Evolutionary conservation across 306 rosid species (phyloP).

Genomic region (Glycine latifolia): DNA sequence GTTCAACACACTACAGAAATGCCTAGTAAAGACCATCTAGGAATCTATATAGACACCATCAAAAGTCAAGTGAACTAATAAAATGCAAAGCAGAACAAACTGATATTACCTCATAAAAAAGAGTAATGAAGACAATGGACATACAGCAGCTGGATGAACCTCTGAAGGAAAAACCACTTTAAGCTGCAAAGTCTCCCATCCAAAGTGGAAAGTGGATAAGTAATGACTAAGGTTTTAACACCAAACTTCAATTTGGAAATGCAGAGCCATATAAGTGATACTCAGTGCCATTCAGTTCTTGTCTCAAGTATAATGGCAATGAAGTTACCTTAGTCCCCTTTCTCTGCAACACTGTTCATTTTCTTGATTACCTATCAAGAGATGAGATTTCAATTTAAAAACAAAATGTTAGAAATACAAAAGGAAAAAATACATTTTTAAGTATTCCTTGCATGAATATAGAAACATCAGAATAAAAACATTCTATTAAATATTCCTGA

Average conservation of each 20-base stretch:
- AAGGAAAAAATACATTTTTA: conserved; percentile 28
- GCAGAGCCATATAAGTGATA: conserved; percentile 41
- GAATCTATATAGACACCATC: conserved; percentile 33
- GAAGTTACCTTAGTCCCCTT: conserved; percentile 57
- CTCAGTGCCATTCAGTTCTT: conserved; percentile 40
- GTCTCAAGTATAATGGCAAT: conserved; percentile 32
- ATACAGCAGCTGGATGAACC: conserved; percentile 52
- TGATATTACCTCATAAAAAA: conserved; percentile 64
- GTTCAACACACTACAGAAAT: conserved; percentile 29
- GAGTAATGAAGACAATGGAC: conserved; percentile 50
- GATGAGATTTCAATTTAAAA: conserved; percentile 47
- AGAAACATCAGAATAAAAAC: neutral
- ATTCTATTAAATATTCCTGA: conserved; percentile 9
- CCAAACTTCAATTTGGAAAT: conserved; percentile 51
- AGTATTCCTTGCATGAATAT: neutral
- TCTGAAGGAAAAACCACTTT: conserved; percentile 56
- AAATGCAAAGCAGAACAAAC: conserved; percentile 38
- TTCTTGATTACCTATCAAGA: conserved; percentile 70
- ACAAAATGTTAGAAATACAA: conserved; percentile 40
- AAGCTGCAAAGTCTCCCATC: conserved; percentile 55
- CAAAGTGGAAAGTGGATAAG: conserved; percentile 53
- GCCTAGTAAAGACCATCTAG: conserved; percentile 31
- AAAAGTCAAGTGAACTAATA: conserved; percentile 13
- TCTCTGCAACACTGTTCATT: conserved; percentile 50
- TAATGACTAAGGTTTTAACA: conserved; percentile 43